A percentile compares a stretch with the other conserved stretches of the same genome.
Evolutionary conservation across 495 filamentous ascomycete species (phyloP).

Genomic region (Trichoderma orchidacearum): DNA sequence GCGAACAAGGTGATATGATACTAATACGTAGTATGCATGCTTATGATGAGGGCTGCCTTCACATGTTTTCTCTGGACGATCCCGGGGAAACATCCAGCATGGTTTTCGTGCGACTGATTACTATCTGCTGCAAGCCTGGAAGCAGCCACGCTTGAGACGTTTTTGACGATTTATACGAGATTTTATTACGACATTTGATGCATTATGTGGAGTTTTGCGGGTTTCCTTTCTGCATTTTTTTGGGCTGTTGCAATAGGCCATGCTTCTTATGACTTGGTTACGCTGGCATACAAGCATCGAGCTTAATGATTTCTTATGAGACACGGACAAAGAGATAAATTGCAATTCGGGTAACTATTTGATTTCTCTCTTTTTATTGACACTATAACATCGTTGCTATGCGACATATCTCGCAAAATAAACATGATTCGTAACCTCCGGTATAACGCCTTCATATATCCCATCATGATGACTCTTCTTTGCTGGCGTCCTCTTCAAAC

Average conservation of each 20-base stretch:
- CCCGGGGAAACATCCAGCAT: too few relatives aligned
- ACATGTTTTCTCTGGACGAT: too few relatives aligned
- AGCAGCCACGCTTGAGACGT: too few relatives aligned
- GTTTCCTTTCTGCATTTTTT: background rate
- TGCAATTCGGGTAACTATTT: background rate
- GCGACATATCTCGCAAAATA: background rate
- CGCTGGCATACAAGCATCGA: too few relatives aligned
- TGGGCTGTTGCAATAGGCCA: background rate
- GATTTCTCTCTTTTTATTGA: background rate
- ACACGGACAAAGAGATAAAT: too few relatives aligned
- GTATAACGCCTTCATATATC: background rate
- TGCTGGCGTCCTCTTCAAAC: slow-evolving; percentile 26
- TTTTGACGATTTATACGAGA: background rate
- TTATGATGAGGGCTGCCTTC: too few relatives aligned
- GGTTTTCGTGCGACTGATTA: too few relatives aligned
- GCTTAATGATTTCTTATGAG: too few relatives aligned
- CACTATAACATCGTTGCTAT: background rate
- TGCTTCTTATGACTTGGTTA: too few relatives aligned
- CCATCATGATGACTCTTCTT: background rate
- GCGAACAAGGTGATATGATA: slow-evolving; percentile 20
- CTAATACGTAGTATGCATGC: background rate
- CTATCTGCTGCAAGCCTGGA: too few relatives aligned
- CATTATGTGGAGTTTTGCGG: background rate
- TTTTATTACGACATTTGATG: too few relatives aligned
- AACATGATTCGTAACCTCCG: background rate